These are phyloP conservation scores for Geranomyces variabilis DNA, from an alignment of 192 early-diverging fungal genomes.

Conservation along the genomic window DNA sequence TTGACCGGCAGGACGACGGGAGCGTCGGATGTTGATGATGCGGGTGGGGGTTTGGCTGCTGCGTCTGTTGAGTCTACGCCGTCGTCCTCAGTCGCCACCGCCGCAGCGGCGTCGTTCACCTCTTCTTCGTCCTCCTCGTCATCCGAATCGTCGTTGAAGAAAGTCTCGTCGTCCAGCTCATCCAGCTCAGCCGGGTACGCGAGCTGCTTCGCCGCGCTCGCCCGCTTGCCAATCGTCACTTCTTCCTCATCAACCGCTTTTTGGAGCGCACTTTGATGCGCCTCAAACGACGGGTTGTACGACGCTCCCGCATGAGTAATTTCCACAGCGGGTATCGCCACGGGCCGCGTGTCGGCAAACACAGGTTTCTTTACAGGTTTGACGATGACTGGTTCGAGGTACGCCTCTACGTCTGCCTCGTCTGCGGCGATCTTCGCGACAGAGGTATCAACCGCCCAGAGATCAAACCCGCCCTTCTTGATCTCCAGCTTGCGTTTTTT, in stretches of 20 bases:
- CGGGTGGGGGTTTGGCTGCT: constrained; percentile 1
- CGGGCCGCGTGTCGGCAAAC: constrained; percentile 39
- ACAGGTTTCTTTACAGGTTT: constrained; percentile 56
- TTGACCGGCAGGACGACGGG: constrained; percentile 4
- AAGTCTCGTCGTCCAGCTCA: constrained; percentile 50
- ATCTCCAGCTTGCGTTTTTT: constrained; percentile 42
- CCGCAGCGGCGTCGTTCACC: not conserved
- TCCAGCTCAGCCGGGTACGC: constrained; percentile 56
- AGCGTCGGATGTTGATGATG: not conserved
- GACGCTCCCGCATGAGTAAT: constrained; percentile 84
- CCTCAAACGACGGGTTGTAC: constrained; percentile 82
- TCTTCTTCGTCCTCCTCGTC: constrained; percentile 37
- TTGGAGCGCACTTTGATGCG: constrained; percentile 69
- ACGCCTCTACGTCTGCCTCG: constrained; percentile 41
- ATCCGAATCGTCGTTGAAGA: constrained; percentile 43
- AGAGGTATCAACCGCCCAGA: constrained; percentile 55
- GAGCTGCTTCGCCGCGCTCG: constrained; percentile 40
- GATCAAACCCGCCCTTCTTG: constrained; percentile 58
- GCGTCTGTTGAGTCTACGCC: not conserved
- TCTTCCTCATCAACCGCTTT: constrained; percentile 53
- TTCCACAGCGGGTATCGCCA: constrained; percentile 65
- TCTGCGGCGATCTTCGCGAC: not conserved
- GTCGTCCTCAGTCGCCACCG: not conserved
- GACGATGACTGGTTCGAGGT: constrained; percentile 45
- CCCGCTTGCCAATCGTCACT: constrained; percentile 35